These are phyloP conservation scores for Neurospora terricola DNA, from an alignment of 495 filamentous ascomycete species.

Conservation along the genomic window DNA sequence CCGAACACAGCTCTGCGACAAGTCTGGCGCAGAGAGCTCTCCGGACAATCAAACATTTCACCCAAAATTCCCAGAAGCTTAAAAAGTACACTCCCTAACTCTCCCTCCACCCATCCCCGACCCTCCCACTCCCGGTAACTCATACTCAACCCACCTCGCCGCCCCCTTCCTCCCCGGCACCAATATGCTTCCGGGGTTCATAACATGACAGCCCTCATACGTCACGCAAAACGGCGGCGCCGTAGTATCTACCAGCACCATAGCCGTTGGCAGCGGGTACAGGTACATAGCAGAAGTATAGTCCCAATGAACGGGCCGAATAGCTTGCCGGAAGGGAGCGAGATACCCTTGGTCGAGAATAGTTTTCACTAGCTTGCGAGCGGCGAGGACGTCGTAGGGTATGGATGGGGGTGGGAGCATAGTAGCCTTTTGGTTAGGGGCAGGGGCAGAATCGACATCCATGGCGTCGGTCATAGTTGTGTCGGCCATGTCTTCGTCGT, in stretches of 20 bases:
- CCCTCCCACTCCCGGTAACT: slow-evolving; percentile 40
- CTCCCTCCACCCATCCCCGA: slow-evolving; percentile 7
- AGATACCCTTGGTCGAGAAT: slow-evolving; percentile 86
- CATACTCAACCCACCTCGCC: slow-evolving; percentile 81
- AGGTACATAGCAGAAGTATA: slow-evolving; percentile 60
- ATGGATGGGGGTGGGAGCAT: slow-evolving; percentile 10
- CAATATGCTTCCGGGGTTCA: slow-evolving; percentile 80
- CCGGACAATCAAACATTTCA: too few species aligned
- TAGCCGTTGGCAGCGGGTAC: slow-evolving; percentile 76
- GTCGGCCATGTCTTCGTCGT: background rate
- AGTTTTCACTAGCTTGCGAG: slow-evolving; percentile 83
- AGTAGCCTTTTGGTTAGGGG: slow-evolving; percentile 5
- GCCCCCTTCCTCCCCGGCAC: slow-evolving; percentile 50
- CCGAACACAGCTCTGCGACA: too few species aligned
- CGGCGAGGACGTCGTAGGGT: slow-evolving; percentile 44
- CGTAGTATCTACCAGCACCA: slow-evolving; percentile 75
- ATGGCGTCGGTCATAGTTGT: slow-evolving; percentile 25
- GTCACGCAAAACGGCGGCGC: slow-evolving; percentile 72
- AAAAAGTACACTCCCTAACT: slow-evolving; percentile 37
- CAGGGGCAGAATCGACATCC: slow-evolving; percentile 25
- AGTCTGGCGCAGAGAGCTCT: too few species aligned
- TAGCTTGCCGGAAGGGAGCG: slow-evolving; percentile 68
- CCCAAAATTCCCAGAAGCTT: background rate
- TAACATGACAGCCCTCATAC: slow-evolving; percentile 90
- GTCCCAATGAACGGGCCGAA: slow-evolving; percentile 83